phyloP scores from a whole-genome alignment of 768 basidiomycete genomes.

The Termitomyces sp. region DNA sequence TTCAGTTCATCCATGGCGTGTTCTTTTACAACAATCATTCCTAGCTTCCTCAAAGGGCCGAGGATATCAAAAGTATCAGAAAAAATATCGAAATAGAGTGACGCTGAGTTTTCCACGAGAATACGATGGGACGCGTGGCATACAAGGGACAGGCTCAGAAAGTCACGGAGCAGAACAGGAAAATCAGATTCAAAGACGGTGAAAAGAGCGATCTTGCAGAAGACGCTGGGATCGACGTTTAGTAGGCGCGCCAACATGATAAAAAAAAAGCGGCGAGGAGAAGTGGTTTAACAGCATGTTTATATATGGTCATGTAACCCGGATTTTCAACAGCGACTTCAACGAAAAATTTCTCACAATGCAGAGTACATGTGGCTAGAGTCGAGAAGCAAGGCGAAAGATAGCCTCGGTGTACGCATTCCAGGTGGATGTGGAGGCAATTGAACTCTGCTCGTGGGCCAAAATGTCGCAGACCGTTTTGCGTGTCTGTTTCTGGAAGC shows the following conservation, averaged over 20 bases:
- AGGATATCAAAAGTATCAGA: constrained; percentile 42
- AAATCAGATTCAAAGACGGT: constrained; percentile 20
- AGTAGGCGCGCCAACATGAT: constrained; percentile 27
- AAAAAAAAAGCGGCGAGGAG: constrained; percentile 5
- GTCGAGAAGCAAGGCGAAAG: constrained; percentile 5
- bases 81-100: constrained; percentile 34
- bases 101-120: constrained; percentile 19
- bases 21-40: constrained; percentile 18
- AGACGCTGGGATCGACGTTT: constrained; percentile 24
- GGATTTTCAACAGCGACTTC: constrained; percentile 16
- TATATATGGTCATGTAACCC: constrained; percentile 6
- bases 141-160: constrained; percentile 24
- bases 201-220: constrained; percentile 29
- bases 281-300: constrained; percentile 10
- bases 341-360: constrained; percentile 14
- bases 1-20: constrained; percentile 38
- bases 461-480: neutral
- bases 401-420: neutral
- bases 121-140: constrained; percentile 26
- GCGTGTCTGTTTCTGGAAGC: neutral
- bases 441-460: constrained; percentile 1
- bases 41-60: constrained; percentile 34
- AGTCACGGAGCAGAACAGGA: constrained; percentile 22
- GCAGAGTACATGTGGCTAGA: neutral
- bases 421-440: neutral